Evolutionary conservation across 441 rosid genomes (phyloP).

Genomic region (Sinapis alba): DNA sequence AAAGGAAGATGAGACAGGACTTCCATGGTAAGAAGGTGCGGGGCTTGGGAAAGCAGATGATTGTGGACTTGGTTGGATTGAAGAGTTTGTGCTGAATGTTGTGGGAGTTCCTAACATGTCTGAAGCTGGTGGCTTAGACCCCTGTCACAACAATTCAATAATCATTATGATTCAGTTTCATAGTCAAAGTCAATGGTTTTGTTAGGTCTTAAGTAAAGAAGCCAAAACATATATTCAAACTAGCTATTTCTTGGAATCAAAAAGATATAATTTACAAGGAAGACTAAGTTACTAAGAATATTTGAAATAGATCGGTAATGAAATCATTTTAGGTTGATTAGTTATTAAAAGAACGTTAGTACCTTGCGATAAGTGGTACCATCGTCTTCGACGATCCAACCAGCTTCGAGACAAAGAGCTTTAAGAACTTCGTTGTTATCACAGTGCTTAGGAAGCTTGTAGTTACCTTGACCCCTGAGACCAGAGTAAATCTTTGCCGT

Average conservation of each 20-base stretch:
- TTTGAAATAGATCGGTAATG: not conserved
- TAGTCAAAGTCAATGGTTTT: no score
- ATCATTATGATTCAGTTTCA: not conserved
- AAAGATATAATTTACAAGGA: not conserved
- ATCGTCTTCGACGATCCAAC: conserved; percentile 78
- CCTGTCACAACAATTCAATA: conserved; percentile 50
- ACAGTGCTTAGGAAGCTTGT: conserved; percentile 75
- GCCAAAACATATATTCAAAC: not conserved
- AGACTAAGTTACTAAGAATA: not conserved
- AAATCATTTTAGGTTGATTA: not conserved
- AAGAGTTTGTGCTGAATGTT: conserved; percentile 73
- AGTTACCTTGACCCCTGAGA: conserved; percentile 73
- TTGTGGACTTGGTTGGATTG: conserved; percentile 87
- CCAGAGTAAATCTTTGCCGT: conserved; percentile 81
- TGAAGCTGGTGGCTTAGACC: conserved; percentile 60
- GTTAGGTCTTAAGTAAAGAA: no score
- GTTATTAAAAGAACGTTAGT: not conserved
- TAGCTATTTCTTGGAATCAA: not conserved
- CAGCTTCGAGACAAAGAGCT: conserved; percentile 74
- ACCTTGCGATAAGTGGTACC: conserved; percentile 76
- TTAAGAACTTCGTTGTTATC: conserved; percentile 82
- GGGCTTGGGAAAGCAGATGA: conserved; percentile 90
- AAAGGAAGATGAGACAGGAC: conserved; percentile 67
- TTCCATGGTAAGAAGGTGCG: conserved; percentile 65
- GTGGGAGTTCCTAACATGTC: conserved; percentile 56